Percentiles rank a stretch among this genome's conserved stretches.
Evolutionary conservation across 352 stramenopile genomes (phyloP).

Genomic region (Globisporangium nodosum): DNA sequence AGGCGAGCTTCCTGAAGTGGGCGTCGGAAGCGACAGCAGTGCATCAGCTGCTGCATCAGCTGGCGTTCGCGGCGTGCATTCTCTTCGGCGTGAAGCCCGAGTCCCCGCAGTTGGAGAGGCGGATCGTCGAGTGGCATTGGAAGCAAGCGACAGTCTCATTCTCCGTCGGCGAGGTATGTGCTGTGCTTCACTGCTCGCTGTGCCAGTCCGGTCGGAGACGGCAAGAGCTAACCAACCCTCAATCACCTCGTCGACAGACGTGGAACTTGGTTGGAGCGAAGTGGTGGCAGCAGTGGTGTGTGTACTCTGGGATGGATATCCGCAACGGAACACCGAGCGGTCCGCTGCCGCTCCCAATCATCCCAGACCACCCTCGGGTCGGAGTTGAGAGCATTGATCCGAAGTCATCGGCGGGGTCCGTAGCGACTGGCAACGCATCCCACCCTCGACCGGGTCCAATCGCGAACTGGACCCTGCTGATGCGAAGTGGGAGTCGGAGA

Average conservation of each 20-base stretch:
- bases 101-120: constrained; percentile 52
- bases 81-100: constrained; percentile 76
- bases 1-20: constrained; percentile 52
- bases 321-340: constrained; percentile 60
- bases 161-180: constrained; percentile 46
- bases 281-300: constrained; percentile 82
- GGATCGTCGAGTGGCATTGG: constrained; percentile 77
- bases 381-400: background rate
- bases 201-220: background rate
- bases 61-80: constrained; percentile 70
- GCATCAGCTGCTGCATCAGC: constrained; percentile 55
- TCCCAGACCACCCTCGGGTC: constrained; percentile 19
- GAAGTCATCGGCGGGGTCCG: background rate
- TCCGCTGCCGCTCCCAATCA: constrained; percentile 41
- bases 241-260: constrained; percentile 22
- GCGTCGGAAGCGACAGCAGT: constrained; percentile 28
- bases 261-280: constrained; percentile 71
- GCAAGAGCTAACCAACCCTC: background rate
- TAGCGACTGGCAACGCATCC: background rate
- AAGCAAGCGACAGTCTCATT: constrained; percentile 35
- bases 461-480: constrained; percentile 73
- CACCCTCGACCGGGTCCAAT: constrained; percentile 55
- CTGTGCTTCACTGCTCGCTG: background rate
- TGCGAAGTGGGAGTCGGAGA: constrained; percentile 64
- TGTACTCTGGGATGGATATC: constrained; percentile 58